Base-by-base conservation (phyloP, 208 protist species). In the Hexamita inflata region DNA sequence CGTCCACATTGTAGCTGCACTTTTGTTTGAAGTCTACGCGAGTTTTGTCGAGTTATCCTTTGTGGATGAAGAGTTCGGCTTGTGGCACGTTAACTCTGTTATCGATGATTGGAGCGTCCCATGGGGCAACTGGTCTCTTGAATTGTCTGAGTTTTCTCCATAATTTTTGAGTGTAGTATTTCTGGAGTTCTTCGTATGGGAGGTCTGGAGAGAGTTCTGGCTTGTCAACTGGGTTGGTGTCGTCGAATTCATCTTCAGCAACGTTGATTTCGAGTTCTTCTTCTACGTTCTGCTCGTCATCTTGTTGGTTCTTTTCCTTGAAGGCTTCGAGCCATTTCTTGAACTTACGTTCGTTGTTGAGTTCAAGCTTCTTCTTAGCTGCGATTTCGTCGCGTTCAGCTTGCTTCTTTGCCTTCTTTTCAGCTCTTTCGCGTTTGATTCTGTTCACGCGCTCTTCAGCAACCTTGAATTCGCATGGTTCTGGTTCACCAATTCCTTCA, bases 21-120 rank as follows among this genome's bases (percentile, higher is more conserved):
- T 70, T 70, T 38, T 57, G 35, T n/a, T 70, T 70, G n/a, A 70
- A 70, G n/a, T 70, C 38, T 30, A 70, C 64, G 2, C 64, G 2
- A 15, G 64, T 70, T 13, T 34, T 13, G n/a, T 70, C 64, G 4
- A 42, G 11, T n/a, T n/a, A n/a, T 4, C 38, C 64, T 15, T 30
- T 9, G 4, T n/a, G 32, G 30, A 42, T n/a, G 38, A 70, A 70
- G 7, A 70, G 35, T n/a, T 49, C 30, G 26, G 64, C 19, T 15
- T 45, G 64, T n/a, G 38, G 11, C 7, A 45, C 38, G n/a, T 70
- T 70, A 45, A 38, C 42, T 70, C 38, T 70, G 40, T 70, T 70
- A n/a, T 70, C 64, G 11, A 70, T 15, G 15, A 70, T n/a, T 28
- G 64, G 64, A 32, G 42, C 34, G n/a, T 70, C 64, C 64, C 64